Evolutionary conservation across 108 stramenopile genomes (phyloP).

Genomic region (Cyclotella sp.): DNA sequence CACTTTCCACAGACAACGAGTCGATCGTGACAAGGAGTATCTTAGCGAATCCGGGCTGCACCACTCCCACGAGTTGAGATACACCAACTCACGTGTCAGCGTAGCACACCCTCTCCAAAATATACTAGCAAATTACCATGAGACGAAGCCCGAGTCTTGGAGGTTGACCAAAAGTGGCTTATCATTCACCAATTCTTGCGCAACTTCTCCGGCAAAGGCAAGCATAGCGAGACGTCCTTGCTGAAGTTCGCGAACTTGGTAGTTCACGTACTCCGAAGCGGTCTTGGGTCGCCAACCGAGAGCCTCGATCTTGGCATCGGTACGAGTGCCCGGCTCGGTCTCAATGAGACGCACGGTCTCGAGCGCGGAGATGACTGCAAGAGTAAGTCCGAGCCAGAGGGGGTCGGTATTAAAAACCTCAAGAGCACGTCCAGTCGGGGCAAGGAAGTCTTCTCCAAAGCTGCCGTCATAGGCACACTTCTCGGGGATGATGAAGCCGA

Average conservation of each 20-base stretch:
- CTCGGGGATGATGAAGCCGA: conserved; percentile 52
- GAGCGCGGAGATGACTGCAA: conserved; percentile 40
- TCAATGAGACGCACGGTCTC: conserved; percentile 50
- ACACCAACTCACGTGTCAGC: background rate
- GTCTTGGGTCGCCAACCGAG: conserved; percentile 55
- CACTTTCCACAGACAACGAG: background rate
- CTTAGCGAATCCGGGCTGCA: background rate
- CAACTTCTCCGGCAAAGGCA: conserved; percentile 79
- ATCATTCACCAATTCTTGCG: conserved; percentile 59
- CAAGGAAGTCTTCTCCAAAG: conserved; percentile 62
- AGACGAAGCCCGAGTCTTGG: conserved; percentile 20
- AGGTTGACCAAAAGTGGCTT: conserved; percentile 51
- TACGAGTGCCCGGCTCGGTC: conserved; percentile 41
- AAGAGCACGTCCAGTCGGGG: conserved; percentile 52
- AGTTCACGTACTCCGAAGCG: conserved; percentile 48
- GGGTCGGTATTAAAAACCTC: conserved; percentile 51
- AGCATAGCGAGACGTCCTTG: conserved; percentile 86
- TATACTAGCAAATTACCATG: background rate
- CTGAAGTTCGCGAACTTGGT: conserved; percentile 63
- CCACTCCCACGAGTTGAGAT: background rate
- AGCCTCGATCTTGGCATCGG: conserved; percentile 47
- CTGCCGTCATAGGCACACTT: conserved; percentile 55
- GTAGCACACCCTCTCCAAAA: background rate
- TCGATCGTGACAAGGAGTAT: background rate
- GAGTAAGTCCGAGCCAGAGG: conserved; percentile 49